Percentiles rank a stretch among this genome's conserved stretches.
Evolutionary conservation across 1,139 yeast species (phyloP).

Genomic region (Geotrichum europaeum): DNA sequence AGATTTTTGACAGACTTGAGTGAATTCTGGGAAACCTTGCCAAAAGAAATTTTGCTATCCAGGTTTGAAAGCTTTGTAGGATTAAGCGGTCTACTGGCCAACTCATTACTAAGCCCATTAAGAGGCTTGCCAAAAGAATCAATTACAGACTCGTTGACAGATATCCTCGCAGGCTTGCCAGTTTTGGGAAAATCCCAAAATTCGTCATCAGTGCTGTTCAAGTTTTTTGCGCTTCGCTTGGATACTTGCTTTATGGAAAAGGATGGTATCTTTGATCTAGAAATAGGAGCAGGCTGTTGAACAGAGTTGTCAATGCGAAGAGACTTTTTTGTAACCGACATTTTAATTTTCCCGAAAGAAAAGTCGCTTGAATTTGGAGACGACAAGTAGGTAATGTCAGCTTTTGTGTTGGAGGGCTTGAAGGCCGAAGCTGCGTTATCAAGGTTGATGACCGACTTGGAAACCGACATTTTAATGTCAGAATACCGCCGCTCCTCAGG

Average conservation of each 20-base stretch:
- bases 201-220: slow-evolving; percentile 14
- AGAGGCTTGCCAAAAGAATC: background rate
- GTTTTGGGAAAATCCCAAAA: slow-evolving; percentile 16
- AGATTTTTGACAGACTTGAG: background rate
- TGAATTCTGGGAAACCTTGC: background rate
- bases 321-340: slow-evolving; percentile 5
- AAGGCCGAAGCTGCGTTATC: background rate
- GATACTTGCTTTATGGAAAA: slow-evolving; percentile 1
- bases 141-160: background rate
- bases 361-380: slow-evolving; percentile 1
- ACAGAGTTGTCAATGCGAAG: slow-evolving; percentile 1
- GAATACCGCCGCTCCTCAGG: slow-evolving; percentile 9
- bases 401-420: background rate
- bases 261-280: slow-evolving; percentile 3
- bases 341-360: background rate
- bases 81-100: background rate
- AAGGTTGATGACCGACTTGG: slow-evolving; percentile 4
- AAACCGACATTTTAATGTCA: slow-evolving; percentile 12
- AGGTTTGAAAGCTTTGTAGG: background rate
- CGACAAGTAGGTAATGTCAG: background rate
- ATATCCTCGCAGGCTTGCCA: background rate
- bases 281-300: background rate
- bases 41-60: background rate
- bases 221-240: background rate
- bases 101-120: background rate